Percentiles rank a stretch among this genome's conserved stretches.
Conservation (phyloP, 2,329 filamentous ascomycete genomes). For the Aspergillus sp. region DNA sequence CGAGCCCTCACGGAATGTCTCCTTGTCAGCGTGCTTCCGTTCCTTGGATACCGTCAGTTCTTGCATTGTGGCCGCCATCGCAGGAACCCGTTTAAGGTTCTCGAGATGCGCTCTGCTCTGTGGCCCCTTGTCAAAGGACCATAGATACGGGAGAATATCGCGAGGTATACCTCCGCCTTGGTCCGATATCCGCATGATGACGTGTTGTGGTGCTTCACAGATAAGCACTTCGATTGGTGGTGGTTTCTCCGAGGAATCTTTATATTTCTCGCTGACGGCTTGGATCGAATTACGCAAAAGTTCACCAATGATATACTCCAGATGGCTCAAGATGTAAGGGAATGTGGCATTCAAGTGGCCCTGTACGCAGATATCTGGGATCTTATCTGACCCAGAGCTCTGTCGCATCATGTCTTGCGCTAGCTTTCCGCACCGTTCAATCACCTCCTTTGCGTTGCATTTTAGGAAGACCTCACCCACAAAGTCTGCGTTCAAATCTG, state of each 20-base stretch:
- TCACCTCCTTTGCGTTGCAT: slow-evolving; percentile 83
- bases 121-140: slow-evolving; percentile 94
- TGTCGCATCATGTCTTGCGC: slow-evolving; percentile 67
- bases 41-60: slow-evolving; percentile 56
- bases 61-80: slow-evolving; percentile 88
- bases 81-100: slow-evolving; percentile 79
- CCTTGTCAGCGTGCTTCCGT: slow-evolving; percentile 24
- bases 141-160: slow-evolving; percentile 79
- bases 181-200: slow-evolving; percentile 93
- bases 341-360: slow-evolving; percentile 88
- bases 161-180: slow-evolving; percentile 86
- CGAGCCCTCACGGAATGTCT: slow-evolving; percentile 53
- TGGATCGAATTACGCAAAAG: slow-evolving; percentile 92
- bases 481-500: slow-evolving; percentile 65
- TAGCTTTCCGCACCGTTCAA: slow-evolving; percentile 72
- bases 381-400: slow-evolving; percentile 63
- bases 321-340: slow-evolving; percentile 89
- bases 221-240: slow-evolving; percentile 90
- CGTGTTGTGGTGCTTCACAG: slow-evolving; percentile 87
- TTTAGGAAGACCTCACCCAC: slow-evolving; percentile 93
- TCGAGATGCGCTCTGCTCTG: slow-evolving; percentile 68
- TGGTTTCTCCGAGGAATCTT: slow-evolving; percentile 44
- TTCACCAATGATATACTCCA: slow-evolving; percentile 96
- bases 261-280: slow-evolving; percentile 72
- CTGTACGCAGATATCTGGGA: slow-evolving; percentile 75